phyloP scores from a whole-genome alignment of 345 rosid genomes.

The Gynandropsis gynandra region DNA sequence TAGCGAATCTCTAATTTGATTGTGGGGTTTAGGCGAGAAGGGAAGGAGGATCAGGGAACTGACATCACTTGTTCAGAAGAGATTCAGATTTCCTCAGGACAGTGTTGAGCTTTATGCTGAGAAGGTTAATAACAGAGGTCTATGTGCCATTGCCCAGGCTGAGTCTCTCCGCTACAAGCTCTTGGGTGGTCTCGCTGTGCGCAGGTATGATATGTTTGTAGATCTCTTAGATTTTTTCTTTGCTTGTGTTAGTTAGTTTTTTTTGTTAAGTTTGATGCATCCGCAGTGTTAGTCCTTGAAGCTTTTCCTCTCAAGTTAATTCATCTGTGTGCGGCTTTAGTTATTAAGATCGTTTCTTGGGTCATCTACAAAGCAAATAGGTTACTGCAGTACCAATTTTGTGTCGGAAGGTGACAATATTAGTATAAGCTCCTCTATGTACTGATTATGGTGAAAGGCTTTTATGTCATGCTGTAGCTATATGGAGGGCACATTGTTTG shows the following conservation, averaged over 20 bases:
- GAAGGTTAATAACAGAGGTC: slow-evolving; percentile 67
- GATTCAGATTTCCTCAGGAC: slow-evolving; percentile 63
- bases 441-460: too few relatives aligned
- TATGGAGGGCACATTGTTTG: too few relatives aligned
- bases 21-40: slow-evolving; percentile 46
- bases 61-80: slow-evolving; percentile 60
- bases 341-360: not conserved
- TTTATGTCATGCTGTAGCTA: too few relatives aligned
- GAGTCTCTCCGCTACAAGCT: slow-evolving; percentile 94
- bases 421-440: too few relatives aligned
- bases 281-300: too few relatives aligned
- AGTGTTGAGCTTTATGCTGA: slow-evolving; percentile 89
- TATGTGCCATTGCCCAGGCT: slow-evolving; percentile 27
- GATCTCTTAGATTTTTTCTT: too few relatives aligned
- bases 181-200: slow-evolving; percentile 92
- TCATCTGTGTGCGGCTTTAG: not conserved
- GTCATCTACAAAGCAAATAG: not conserved
- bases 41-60: slow-evolving; percentile 75
- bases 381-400: too few relatives aligned
- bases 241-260: not conserved
- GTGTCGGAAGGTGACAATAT: too few relatives aligned
- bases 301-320: too few relatives aligned
- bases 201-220: slow-evolving; percentile 37
- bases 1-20: too few relatives aligned
- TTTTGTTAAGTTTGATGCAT: slow-evolving; percentile 33